These are phyloP conservation scores for Sporisorium reilianum DNA, from an alignment of 1,284 basidiomycete species.

Conservation along the genomic window DNA sequence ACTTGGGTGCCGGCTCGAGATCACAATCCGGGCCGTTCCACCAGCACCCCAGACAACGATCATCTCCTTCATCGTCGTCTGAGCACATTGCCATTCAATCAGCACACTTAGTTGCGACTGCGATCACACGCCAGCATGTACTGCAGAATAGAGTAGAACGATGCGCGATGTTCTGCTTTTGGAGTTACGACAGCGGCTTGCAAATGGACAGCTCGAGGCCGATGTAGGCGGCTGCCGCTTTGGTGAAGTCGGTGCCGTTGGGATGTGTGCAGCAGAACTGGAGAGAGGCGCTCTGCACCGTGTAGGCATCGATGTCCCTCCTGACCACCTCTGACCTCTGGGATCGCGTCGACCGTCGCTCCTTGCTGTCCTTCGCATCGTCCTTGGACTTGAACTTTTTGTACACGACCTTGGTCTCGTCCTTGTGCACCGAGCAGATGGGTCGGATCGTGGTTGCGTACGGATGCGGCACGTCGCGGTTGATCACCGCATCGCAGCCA, in stretches of 20 bases:
- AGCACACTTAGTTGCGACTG: too few species aligned
- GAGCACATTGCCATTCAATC: too few species aligned
- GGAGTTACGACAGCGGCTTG: constrained; percentile 9
- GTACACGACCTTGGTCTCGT: constrained; percentile 16
- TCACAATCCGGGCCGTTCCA: too few species aligned
- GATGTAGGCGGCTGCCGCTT: constrained; percentile 25
- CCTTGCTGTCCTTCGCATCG: too few species aligned
- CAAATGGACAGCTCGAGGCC: constrained; percentile 40
- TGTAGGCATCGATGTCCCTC: constrained; percentile 42
- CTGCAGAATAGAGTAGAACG: not conserved
- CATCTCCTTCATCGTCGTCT: too few species aligned
- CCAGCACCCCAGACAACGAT: too few species aligned
- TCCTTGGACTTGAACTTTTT: constrained; percentile 25
- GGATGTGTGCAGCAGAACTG: constrained; percentile 25
- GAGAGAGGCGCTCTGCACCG: constrained; percentile 25
- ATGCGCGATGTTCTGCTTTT: too few species aligned
- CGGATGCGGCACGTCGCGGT: constrained; percentile 10
- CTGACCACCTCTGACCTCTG: not conserved
- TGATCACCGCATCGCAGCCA: constrained; percentile 37
- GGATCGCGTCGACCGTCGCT: not conserved
- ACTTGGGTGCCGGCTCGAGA: too few species aligned
- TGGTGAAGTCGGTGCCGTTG: constrained; percentile 15
- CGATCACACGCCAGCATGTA: too few species aligned
- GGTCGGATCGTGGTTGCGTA: constrained; percentile 17
- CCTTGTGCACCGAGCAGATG: constrained; percentile 32